phyloP scores from a whole-genome alignment of 768 basidiomycete species.

The Macrolepiota albuminosa region DNA sequence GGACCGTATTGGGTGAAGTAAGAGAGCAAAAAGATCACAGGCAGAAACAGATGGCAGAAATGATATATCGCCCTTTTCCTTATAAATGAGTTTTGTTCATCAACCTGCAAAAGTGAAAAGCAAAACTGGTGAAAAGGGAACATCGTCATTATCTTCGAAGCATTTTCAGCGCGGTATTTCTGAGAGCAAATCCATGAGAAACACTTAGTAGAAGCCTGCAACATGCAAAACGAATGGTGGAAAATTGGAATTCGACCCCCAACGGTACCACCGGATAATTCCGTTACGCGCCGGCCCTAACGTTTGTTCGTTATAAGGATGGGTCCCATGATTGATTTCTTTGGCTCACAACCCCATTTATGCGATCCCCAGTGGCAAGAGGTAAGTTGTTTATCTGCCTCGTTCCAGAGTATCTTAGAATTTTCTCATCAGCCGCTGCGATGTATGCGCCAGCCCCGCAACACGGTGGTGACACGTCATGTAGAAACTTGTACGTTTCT shows the following conservation, averaged over 20 bases:
- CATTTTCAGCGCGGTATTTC: background rate
- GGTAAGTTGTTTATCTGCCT: background rate
- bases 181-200: background rate
- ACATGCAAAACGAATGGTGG: background rate
- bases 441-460: background rate
- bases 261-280: background rate
- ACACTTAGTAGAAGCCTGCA: background rate
- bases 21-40: background rate
- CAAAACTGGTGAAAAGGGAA: background rate
- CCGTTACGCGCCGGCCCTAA: background rate
- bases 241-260: no score
- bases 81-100: background rate
- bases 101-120: background rate
- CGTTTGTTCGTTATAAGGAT: background rate
- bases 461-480: background rate
- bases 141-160: background rate
- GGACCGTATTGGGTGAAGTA: background rate
- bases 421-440: background rate
- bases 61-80: background rate
- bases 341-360: slow-evolving; percentile 1
- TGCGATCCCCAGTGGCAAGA: background rate
- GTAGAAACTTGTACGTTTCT: background rate
- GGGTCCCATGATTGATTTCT: background rate
- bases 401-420: background rate
- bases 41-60: background rate